Evolutionary conservation across 176 grass and related monocot genomes (phyloP).

Genomic region (Poa pratensis): DNA sequence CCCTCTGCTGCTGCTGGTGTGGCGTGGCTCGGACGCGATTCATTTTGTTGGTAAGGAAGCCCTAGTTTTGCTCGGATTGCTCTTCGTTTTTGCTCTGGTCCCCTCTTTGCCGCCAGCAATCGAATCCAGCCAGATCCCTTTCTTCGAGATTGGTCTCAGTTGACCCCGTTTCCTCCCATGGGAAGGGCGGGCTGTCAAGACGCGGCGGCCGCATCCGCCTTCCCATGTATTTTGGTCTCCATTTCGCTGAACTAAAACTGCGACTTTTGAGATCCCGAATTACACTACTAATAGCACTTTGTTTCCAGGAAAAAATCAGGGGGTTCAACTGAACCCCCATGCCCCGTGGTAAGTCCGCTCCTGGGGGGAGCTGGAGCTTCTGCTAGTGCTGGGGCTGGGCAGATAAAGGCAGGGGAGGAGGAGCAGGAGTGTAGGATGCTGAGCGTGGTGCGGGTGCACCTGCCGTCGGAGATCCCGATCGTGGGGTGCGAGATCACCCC

Average conservation of each 20-base stretch:
- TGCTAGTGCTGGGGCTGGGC: constrained; percentile 38
- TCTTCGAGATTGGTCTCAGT: constrained; percentile 22
- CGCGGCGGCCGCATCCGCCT: constrained; percentile 4
- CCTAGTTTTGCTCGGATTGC: constrained; percentile 31
- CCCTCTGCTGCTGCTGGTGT: background rate
- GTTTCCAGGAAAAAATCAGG: constrained; percentile 3
- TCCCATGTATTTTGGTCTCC: constrained; percentile 19
- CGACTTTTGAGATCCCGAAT: constrained; percentile 23
- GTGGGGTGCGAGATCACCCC: constrained; percentile 99
- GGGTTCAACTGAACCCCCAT: constrained; percentile 33
- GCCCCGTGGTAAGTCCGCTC: constrained; percentile 28
- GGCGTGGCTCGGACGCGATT: constrained; percentile 10
- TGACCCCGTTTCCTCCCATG: background rate
- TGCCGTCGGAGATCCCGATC: constrained; percentile 99
- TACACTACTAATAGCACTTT: background rate
- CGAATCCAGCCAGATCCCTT: constrained; percentile 32
- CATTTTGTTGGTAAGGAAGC: constrained; percentile 36
- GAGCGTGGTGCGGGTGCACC: constrained; percentile 87
- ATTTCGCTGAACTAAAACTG: background rate
- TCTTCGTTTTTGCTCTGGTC: constrained; percentile 23
- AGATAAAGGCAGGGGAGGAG: constrained; percentile 43
- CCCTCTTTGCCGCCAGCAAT: constrained; percentile 13
- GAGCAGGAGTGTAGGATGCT: constrained; percentile 65
- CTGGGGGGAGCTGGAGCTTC: constrained; percentile 36
- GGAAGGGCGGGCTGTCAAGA: constrained; percentile 15